Evolutionary conservation across 352 stramenopile species (phyloP).

Genomic region (Globisporangium iwayamae): DNA sequence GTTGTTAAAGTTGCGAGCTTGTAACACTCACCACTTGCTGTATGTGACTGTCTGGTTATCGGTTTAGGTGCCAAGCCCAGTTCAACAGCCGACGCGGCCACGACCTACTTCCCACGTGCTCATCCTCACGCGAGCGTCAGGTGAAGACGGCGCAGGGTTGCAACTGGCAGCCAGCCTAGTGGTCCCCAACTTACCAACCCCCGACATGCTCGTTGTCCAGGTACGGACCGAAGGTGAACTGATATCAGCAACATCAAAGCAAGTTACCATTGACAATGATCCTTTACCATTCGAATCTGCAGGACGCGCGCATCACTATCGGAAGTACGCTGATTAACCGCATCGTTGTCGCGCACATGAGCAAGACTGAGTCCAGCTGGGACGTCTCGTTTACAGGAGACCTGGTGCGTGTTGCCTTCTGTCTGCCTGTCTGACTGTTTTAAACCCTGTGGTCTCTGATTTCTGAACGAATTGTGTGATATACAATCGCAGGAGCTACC

Average conservation of each 20-base stretch:
- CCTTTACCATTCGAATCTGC: neutral
- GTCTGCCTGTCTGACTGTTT: neutral
- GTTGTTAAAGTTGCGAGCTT: neutral
- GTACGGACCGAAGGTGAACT: constrained; percentile 14
- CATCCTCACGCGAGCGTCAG: constrained; percentile 15
- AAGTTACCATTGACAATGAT: neutral
- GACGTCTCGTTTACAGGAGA: constrained; percentile 30
- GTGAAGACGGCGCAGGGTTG: constrained; percentile 19
- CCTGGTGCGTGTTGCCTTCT: constrained; percentile 26
- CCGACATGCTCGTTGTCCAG: constrained; percentile 42
- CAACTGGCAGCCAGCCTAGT: constrained; percentile 18
- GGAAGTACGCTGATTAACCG: constrained; percentile 38
- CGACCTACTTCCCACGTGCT: constrained; percentile 27
- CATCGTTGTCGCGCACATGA: constrained; percentile 36
- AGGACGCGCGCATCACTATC: constrained; percentile 37
- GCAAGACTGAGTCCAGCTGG: constrained; percentile 28
- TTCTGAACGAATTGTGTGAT: neutral
- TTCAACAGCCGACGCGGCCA: neutral
- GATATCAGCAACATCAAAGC: neutral
- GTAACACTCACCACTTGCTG: neutral
- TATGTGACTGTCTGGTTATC: neutral
- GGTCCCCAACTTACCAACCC: constrained; percentile 28
- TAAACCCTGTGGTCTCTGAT: neutral
- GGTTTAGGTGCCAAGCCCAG: constrained; percentile 1
- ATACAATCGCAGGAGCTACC: constrained; percentile 32